phyloP scores from a whole-genome alignment of 495 filamentous ascomycete genomes.

The Durotheca rogersii region DNA sequence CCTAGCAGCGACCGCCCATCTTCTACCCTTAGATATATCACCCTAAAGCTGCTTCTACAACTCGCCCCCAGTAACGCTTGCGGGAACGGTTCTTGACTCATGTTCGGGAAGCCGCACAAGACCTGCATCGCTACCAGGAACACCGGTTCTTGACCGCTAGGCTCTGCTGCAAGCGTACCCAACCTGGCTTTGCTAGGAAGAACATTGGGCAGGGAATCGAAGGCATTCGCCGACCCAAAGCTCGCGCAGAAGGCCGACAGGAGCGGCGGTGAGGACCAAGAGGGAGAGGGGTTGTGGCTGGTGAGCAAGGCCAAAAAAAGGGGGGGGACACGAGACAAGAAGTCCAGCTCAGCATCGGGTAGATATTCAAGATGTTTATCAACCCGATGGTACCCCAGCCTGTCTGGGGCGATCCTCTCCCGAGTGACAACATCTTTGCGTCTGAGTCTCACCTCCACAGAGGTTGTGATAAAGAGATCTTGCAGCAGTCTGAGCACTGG shows the following conservation, averaged over 20 bases:
- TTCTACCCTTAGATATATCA: not conserved
- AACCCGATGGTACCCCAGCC: conserved; percentile 26
- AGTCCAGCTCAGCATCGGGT: conserved; percentile 15
- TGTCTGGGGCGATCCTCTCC: conserved; percentile 18
- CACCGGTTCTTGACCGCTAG: conserved; percentile 35
- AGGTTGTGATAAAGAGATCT: conserved; percentile 12
- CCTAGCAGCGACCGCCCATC: conserved; percentile 4
- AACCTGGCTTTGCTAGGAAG: conserved; percentile 24
- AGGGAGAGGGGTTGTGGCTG: conserved; percentile 7
- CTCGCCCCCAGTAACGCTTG: conserved; percentile 12
- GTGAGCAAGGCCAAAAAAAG: conserved; percentile 17
- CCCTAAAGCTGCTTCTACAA: conserved; percentile 8
- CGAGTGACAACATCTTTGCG: conserved; percentile 20
- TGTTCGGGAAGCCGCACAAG: conserved; percentile 37
- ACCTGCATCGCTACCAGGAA: conserved; percentile 38
- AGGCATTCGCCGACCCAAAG: conserved; percentile 23
- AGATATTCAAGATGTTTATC: conserved; percentile 33
- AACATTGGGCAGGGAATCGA: conserved; percentile 27
- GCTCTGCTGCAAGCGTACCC: conserved; percentile 37
- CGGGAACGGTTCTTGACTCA: conserved; percentile 36
- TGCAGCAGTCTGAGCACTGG: conserved; percentile 4
- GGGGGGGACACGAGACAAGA: conserved; percentile 31
- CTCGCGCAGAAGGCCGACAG: conserved; percentile 22
- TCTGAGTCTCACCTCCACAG: conserved; percentile 24
- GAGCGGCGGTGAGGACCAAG: conserved; percentile 34